Conservation (phyloP, 805 yeast genomes). For the Candida fluviatilis region DNA sequence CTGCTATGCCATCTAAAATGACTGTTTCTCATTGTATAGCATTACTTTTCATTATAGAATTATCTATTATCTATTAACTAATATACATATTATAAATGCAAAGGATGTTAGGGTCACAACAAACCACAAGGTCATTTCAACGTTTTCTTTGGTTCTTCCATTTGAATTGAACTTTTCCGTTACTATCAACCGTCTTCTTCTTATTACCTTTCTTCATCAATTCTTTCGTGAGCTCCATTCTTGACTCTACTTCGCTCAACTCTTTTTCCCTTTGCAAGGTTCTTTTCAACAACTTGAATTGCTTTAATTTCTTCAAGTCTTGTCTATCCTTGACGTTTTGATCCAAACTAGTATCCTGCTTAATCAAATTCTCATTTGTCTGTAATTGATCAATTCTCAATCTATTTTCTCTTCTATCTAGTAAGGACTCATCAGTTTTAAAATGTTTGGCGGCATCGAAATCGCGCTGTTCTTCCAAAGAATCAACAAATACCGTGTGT, state of each 20-base stretch:
- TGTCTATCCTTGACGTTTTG: slow-evolving; percentile 27
- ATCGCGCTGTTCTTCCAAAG: slow-evolving; percentile 46
- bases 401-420: slow-evolving; percentile 69
- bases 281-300: slow-evolving; percentile 54
- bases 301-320: slow-evolving; percentile 55
- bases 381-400: slow-evolving; percentile 57
- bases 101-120: too few relatives aligned
- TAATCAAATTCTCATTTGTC: slow-evolving; percentile 27
- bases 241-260: slow-evolving; percentile 61
- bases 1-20: too few relatives aligned
- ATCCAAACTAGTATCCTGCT: slow-evolving; percentile 25
- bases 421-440: slow-evolving; percentile 62
- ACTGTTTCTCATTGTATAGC: neutral
- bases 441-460: slow-evolving; percentile 67
- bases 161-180: slow-evolving; percentile 70
- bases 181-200: slow-evolving; percentile 62
- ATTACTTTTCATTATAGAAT: neutral
- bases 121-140: too few relatives aligned
- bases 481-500: slow-evolving; percentile 84
- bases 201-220: slow-evolving; percentile 87
- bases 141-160: slow-evolving; percentile 80
- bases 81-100: neutral
- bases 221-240: slow-evolving; percentile 76
- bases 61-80: neutral
- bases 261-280: slow-evolving; percentile 69